Evolutionary conservation across 495 filamentous ascomycete genomes (phyloP), one percentile per base, ranked within the genome.

Genomic region (Tuber indicum): DNA sequence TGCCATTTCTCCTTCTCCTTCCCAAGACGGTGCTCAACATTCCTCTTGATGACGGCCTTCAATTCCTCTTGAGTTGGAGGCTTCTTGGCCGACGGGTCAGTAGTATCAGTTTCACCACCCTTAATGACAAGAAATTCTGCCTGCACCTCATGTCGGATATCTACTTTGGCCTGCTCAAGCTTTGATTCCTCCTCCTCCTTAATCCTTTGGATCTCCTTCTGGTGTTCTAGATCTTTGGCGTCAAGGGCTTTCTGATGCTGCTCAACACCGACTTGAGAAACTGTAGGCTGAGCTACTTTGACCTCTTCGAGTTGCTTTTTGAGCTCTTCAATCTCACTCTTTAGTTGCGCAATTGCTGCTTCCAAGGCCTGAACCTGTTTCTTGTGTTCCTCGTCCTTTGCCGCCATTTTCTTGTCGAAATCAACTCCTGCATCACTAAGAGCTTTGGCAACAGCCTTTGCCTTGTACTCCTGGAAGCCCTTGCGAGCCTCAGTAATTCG

Each of bases 381-480:
- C 52, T 80, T 78, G 74, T 83, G 76, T 66, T 75, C 74, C 10
- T 71, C 75, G 42, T 80, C 73, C 72, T 73, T 77, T 23, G 45
- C 43, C 42, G 79, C 81, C 47, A 76, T 43, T 36, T 77, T 70
- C n/a, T 78, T 74, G 21, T 83, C 73, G 58, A 81, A 62, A 14
- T 82, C 79, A 21, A 45, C 58, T 6, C 42, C 74, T 69, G 74
- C 80, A 26, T 81, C 79, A 49, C 84, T 78, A 44, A 84, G 71
- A 26, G 88, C 86, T 75, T 87, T 88, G 75, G 87, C 86, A 32
- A 85, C 86, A 74, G 88, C 83, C 58, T 86, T 86, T 75, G 87
- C 86, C 77, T 89, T 87, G 41, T 89, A 83, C 71, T 82, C 81
- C 32, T 75, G 73, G 23, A 83, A 83, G 2, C 79, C 81, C 42